Conservation (phyloP, 1,284 basidiomycete genomes). For the Austropuccinia psidii region DNA sequence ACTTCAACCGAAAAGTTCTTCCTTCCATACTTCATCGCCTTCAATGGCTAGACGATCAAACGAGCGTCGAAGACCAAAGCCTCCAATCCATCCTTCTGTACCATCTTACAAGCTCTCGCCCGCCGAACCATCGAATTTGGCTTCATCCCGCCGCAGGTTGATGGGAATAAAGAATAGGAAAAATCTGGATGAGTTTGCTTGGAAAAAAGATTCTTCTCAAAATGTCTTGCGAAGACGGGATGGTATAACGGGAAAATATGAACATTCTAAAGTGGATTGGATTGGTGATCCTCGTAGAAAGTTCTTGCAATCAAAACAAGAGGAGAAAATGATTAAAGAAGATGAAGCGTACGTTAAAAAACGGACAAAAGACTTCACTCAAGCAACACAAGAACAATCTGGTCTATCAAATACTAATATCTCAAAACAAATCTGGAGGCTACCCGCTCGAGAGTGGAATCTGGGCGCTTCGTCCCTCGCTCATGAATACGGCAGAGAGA, state of each 20-base stretch:
- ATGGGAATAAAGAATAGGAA: conserved; percentile 27
- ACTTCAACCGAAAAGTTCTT: not conserved
- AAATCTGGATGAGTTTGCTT: conserved; percentile 29
- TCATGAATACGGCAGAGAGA: conserved; percentile 30
- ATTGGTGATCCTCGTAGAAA: conserved; percentile 18
- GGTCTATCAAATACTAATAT: not conserved
- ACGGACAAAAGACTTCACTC: conserved; percentile 20
- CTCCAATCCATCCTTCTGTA: conserved; percentile 33
- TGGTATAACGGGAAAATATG: conserved; percentile 34
- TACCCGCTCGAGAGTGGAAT: conserved; percentile 23
- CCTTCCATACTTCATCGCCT: conserved; percentile 23
- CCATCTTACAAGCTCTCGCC: conserved; percentile 30
- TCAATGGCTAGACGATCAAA: conserved; percentile 6
- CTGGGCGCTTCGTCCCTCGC: conserved; percentile 28
- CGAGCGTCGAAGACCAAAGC: conserved; percentile 21
- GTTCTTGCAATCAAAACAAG: conserved; percentile 14
- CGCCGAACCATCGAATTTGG: not conserved
- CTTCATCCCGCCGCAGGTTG: conserved; percentile 27
- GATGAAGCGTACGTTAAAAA: conserved; percentile 11
- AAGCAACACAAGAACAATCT: not conserved
- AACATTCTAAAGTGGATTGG: conserved; percentile 35
- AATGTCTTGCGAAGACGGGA: conserved; percentile 29
- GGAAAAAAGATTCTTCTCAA: conserved; percentile 29
- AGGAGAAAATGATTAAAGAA: conserved; percentile 1
- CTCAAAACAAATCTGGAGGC: conserved; percentile 25